Evolutionary conservation across 108 stramenopile species (phyloP), one percentile per base, ranked within the genome.

Genomic region (Nitzschia sp.): DNA sequence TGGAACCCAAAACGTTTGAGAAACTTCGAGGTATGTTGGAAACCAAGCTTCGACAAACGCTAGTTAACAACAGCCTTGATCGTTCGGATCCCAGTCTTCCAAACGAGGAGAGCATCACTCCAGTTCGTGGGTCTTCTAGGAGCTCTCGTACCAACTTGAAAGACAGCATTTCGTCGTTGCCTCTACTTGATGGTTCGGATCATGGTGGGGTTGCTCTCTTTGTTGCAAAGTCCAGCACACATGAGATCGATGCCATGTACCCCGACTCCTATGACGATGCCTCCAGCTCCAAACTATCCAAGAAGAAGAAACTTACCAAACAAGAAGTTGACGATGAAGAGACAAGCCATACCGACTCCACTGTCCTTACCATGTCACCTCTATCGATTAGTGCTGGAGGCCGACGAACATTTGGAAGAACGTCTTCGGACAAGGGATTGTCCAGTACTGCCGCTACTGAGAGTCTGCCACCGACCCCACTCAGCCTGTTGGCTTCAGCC

Each of bases 1-100:
- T 70, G 69, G 29, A 17, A 3, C 24, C 52, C 15, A 38, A 54
- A 59, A 60, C n/a, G 58, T 24, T 46, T 20, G 24, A 34, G 29
- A 38, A 63, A 29, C 56, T 70, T 10, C n/a, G 17, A 2, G 34
- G n/a, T 26, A 0, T 57, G 10, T 20, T 70, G 58, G 57, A 50
- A 60, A 40, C 12, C 2, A 34, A 52, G n/a, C 62, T 40, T 48
- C 21, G 26, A 6, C 25, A 17, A 52, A 39, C 15, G 1, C 37
- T 51, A 38, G 22, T 0, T 37, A 10, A 34, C 29, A 34, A 34
- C 5, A 34, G 29, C 5, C 1, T 34, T 5, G 29, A 34, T 34
- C 29, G 29, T 3, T 34, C 29, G 5, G 29, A 34, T 34, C 29
- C 29, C 29, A 34, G 29, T 34, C 29, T 34, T 34, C 29, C 29